phyloP scores from a whole-genome alignment of 139 green algal species.

The Chlamydomonas sp. region DNA sequence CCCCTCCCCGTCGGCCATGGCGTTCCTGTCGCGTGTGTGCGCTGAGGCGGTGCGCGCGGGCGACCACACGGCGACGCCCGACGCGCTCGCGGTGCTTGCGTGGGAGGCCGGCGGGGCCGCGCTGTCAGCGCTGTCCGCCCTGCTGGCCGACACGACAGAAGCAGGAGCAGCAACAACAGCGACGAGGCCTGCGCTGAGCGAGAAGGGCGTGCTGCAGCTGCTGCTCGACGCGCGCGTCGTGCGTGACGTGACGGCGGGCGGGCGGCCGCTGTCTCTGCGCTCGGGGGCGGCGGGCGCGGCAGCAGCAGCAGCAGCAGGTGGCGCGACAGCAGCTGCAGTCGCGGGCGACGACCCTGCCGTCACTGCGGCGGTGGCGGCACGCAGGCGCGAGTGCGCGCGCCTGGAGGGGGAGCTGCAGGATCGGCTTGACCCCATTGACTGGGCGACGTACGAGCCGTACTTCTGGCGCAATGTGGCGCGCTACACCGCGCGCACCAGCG shows the following conservation, averaged over 20 bases:
- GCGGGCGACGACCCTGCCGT: slow-evolving; percentile 12
- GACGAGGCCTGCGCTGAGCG: background rate
- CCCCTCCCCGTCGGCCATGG: slow-evolving; percentile 50
- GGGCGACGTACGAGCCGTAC: slow-evolving; percentile 93
- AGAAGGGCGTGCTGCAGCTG: slow-evolving; percentile 84
- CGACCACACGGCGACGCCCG: slow-evolving; percentile 34
- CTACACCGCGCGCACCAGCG: slow-evolving; percentile 52
- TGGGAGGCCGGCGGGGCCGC: slow-evolving; percentile 59
- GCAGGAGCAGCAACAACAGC: background rate
- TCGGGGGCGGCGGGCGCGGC: slow-evolving; percentile 8
- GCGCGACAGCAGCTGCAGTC: background rate
- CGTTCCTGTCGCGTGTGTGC: slow-evolving; percentile 45
- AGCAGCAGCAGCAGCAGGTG: slow-evolving; percentile 4
- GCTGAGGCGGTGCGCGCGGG: slow-evolving; percentile 56
- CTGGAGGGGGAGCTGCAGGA: slow-evolving; percentile 56
- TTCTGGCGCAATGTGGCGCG: slow-evolving; percentile 68
- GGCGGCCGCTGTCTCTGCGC: slow-evolving; percentile 23
- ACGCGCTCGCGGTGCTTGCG: slow-evolving; percentile 42
- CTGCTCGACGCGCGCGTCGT: slow-evolving; percentile 81
- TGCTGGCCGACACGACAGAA: slow-evolving; percentile 12
- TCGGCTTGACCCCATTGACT: slow-evolving; percentile 93
- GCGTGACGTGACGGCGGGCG: slow-evolving; percentile 57
- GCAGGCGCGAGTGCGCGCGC: slow-evolving; percentile 14
- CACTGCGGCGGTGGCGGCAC: slow-evolving; percentile 23
- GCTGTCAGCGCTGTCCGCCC: slow-evolving; percentile 4